Base-by-base conservation (phyloP, 352 stramenopile species). In the Blastocystis sp. region DNA sequence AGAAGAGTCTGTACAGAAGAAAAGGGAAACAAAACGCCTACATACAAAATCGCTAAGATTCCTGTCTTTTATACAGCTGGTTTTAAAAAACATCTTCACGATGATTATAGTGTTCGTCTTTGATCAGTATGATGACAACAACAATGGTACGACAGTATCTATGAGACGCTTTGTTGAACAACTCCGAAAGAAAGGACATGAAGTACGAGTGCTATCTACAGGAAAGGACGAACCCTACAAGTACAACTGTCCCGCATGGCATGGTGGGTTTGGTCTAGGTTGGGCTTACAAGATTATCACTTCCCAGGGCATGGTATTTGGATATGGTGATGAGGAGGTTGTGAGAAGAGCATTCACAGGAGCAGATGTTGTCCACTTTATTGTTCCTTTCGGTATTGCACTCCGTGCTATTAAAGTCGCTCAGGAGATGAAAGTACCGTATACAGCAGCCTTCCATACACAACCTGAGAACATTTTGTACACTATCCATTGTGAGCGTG, bases 391-490 rank as follows among this genome's bases (percentile, higher is more conserved):
- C 19, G 57, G 53, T 15, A 69, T 82, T 42, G 73, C 53, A 2
- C 42, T 82, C 2, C 27, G 53, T 15, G 73, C 73, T 69, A 64
- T 82, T 13, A 82, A 82, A 42, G 57, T 82, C 33, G 73, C 73
- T 35, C 57, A 64, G 3, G 37, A 82, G 3, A 82, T 82, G 73
- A 64, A 82, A 27, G 56, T 82, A n/a, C 73, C 73, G n/a, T 69
- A 64, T 40, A 82, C 73, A 11, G 40, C 53, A 27, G 73, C 73
- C 1, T 82, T 82, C 73, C 73, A 82, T 42, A 69, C 57, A 19
- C 73, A 82, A 44, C 73, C 73, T n/a, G 73, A 82, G 57, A 82
- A 82, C 57, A 82, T 82, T 69, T n/a, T 69, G 57, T 82, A 69
- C 30, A 82, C 73, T 22, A 64, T 69, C 57, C 73, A 82, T 17